Evolutionary conservation across 306 rosid species (phyloP).

Genomic region (Fagus crenata): DNA sequence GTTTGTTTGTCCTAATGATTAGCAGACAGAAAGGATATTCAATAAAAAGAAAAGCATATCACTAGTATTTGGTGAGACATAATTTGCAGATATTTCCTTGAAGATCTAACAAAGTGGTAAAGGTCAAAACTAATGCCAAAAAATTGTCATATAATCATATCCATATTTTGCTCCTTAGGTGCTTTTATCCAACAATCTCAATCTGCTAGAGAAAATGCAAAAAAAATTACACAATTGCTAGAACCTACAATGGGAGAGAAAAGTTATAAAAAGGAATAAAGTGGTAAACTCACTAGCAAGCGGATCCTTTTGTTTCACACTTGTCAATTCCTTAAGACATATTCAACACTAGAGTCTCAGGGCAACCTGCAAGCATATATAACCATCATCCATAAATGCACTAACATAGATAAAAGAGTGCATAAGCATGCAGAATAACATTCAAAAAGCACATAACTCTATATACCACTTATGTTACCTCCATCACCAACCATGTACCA

Average conservation of each 20-base stretch:
- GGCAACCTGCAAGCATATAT: conserved; percentile 65
- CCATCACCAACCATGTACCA: conserved; percentile 98
- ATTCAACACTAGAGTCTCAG: conserved; percentile 76
- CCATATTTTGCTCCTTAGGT: neutral
- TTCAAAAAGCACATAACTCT: conserved; percentile 14
- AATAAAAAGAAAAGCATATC: conserved; percentile 14
- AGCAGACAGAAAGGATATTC: conserved; percentile 29
- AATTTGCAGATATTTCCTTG: neutral
- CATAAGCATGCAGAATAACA: conserved; percentile 14
- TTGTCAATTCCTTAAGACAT: conserved; percentile 78
- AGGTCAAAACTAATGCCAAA: neutral
- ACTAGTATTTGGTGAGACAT: neutral
- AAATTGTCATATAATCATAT: neutral
- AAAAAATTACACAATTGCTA: neutral
- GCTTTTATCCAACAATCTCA: neutral
- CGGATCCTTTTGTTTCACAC: conserved; percentile 79
- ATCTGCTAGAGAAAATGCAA: neutral
- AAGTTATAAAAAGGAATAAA: conserved; percentile 11
- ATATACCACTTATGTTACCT: conserved; percentile 81
- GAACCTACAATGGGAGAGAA: conserved; percentile 12
- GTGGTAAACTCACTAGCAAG: conserved; percentile 94
- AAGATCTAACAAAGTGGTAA: neutral
- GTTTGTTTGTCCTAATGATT: conserved; percentile 38
- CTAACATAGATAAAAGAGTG: neutral
- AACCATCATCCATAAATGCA: conserved; percentile 22